phyloP scores from a whole-genome alignment of 768 basidiomycete genomes.

The Lactarius psammicola region DNA sequence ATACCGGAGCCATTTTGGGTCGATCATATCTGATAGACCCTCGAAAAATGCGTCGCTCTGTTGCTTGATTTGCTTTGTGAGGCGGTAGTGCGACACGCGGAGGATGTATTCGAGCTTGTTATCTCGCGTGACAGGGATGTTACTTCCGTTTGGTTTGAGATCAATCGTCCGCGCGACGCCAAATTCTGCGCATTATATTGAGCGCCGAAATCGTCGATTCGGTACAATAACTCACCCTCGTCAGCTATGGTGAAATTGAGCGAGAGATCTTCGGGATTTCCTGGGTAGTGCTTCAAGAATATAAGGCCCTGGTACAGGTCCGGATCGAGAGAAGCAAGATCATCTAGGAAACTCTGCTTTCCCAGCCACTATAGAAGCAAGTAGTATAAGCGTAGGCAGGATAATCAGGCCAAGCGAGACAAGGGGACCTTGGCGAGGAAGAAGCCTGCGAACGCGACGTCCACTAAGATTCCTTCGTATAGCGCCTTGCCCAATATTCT shows the following conservation, averaged over 20 bases:
- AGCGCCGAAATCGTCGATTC: neutral
- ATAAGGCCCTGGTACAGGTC: slow-evolving; percentile 91
- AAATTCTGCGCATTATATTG: slow-evolving; percentile 56
- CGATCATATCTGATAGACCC: slow-evolving; percentile 89
- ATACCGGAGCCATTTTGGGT: slow-evolving; percentile 81
- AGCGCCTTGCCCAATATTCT: slow-evolving; percentile 93
- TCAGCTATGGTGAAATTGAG: slow-evolving; percentile 86
- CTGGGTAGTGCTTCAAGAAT: slow-evolving; percentile 88
- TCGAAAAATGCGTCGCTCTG: slow-evolving; percentile 89
- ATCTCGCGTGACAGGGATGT: slow-evolving; percentile 81
- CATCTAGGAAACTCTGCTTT: slow-evolving; percentile 88
- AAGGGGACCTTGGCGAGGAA: slow-evolving; percentile 77
- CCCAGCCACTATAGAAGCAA: slow-evolving; percentile 73
- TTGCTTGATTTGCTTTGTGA: slow-evolving; percentile 83
- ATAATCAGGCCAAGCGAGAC: neutral
- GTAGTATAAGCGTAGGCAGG: neutral
- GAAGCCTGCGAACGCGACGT: slow-evolving; percentile 93
- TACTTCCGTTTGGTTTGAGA: slow-evolving; percentile 77
- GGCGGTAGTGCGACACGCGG: slow-evolving; percentile 81
- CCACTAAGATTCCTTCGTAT: slow-evolving; percentile 93
- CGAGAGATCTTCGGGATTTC: slow-evolving; percentile 82
- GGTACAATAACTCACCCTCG: slow-evolving; percentile 57
- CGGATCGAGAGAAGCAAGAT: slow-evolving; percentile 86
- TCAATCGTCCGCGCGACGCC: slow-evolving; percentile 74
- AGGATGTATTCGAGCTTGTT: slow-evolving; percentile 90